A percentile compares a stretch with the other conserved stretches of the same genome.
Conservation (phyloP, 225 moss, liverwort and hornwort species). For the Polytrichum commune region DNA sequence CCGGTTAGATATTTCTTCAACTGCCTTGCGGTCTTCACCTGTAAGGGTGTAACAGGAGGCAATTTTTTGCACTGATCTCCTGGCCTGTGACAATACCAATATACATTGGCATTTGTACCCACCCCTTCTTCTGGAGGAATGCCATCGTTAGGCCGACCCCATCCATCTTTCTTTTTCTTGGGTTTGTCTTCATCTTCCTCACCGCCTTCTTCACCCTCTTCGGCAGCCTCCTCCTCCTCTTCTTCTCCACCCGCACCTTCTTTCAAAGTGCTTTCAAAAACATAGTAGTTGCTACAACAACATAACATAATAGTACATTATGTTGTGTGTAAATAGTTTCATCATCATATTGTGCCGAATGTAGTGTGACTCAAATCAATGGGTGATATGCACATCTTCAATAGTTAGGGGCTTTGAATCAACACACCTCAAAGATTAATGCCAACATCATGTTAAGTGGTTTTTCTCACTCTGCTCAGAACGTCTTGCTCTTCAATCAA, state of each 20-base stretch:
- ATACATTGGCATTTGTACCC: conserved; percentile 74
- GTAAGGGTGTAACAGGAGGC: conserved; percentile 71
- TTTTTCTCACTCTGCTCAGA: too few species aligned
- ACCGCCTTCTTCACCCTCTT: conserved; percentile 10
- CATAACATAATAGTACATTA: not conserved
- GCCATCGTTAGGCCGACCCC: conserved; percentile 61
- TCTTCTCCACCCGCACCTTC: conserved; percentile 40
- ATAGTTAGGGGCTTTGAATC: too few species aligned
- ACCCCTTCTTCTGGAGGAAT: conserved; percentile 64
- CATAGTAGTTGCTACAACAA: conserved; percentile 66
- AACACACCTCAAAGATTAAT: too few species aligned
- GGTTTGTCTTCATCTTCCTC: conserved; percentile 33
- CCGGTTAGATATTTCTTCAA: conserved; percentile 86
- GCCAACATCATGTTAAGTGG: too few species aligned
- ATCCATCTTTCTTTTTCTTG: conserved; percentile 36
- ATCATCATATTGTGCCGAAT: too few species aligned
- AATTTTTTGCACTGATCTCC: conserved; percentile 56
- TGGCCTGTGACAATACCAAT: conserved; percentile 77
- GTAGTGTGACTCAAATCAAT: too few species aligned
- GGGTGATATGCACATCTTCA: too few species aligned
- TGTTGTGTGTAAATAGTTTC: not conserved
- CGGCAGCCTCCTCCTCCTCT: conserved; percentile 24
- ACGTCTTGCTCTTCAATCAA: too few species aligned
- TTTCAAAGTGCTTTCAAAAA: conserved; percentile 70
- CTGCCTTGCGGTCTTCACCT: conserved; percentile 57